These are phyloP conservation scores for Neopestalotiopsis sp. DNA, from an alignment of 2,329 filamentous ascomycete genomes.

Conservation along the genomic window DNA sequence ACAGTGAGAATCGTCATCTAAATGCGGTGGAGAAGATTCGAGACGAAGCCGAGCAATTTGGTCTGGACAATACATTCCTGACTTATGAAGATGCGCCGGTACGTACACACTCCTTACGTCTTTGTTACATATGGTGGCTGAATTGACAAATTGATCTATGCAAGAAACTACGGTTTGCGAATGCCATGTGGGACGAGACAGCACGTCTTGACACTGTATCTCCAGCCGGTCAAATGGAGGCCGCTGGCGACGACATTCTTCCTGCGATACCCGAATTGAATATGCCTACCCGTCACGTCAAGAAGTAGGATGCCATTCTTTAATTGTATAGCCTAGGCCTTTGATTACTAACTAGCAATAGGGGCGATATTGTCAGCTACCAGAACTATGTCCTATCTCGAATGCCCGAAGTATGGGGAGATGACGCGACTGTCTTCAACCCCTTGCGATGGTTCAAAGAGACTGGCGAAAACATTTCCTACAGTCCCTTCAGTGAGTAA, in stretches of 20 bases:
- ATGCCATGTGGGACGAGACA: constrained; percentile 6
- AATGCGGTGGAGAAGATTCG: background rate
- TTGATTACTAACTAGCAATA: background rate
- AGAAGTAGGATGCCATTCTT: background rate
- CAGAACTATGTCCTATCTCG: background rate
- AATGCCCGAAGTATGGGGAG: background rate
- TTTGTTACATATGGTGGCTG: background rate
- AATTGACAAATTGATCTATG: background rate
- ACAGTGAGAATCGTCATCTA: background rate
- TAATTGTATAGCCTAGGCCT: fast-evolving
- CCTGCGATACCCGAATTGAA: background rate
- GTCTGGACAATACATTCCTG: background rate
- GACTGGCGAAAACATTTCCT: background rate
- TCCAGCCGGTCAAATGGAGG: constrained; percentile 1
- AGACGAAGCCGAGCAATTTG: background rate
- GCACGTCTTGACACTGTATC: background rate
- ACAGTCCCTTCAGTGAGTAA: background rate
- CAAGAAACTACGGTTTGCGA: background rate
- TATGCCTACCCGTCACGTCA: background rate
- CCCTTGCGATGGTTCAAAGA: background rate
- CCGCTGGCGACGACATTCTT: background rate
- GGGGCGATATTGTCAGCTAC: constrained; percentile 4
- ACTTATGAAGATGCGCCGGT: background rate
- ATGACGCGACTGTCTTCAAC: background rate
- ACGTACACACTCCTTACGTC: background rate